Conservation (phyloP, 2,329 filamentous ascomycete species). For the Microsporum audouinii region DNA sequence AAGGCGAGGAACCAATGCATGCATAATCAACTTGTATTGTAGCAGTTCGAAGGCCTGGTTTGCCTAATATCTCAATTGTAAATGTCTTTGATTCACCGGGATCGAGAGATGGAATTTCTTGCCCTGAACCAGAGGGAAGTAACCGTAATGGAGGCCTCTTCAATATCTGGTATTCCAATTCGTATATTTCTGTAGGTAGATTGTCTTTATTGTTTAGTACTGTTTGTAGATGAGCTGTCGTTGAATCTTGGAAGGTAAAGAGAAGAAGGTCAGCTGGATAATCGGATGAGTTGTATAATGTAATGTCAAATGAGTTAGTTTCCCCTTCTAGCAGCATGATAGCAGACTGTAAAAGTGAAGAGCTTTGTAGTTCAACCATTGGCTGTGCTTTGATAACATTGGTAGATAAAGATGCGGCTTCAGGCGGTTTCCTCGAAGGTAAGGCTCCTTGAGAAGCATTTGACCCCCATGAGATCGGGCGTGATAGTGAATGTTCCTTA, state of each 20-base stretch:
- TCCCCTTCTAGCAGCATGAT: conserved; percentile 93
- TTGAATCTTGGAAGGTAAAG: conserved; percentile 83
- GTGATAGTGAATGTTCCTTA: conserved; percentile 41
- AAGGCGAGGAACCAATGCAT: conserved; percentile 58
- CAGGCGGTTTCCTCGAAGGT: conserved; percentile 24
- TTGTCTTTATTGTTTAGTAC: conserved; percentile 67
- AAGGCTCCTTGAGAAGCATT: conserved; percentile 28
- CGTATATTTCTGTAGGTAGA: conserved; percentile 67
- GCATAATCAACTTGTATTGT: conserved; percentile 79
- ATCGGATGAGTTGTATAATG: conserved; percentile 63
- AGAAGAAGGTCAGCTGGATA: conserved; percentile 73
- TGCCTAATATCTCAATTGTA: conserved; percentile 73
- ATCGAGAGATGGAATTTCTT: conserved; percentile 48
- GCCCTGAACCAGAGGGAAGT: conserved; percentile 37
- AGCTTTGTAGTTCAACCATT: conserved; percentile 60
- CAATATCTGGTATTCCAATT: conserved; percentile 69
- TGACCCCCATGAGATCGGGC: conserved; percentile 35
- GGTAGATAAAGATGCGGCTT: conserved; percentile 39
- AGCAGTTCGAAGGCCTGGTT: conserved; percentile 69
- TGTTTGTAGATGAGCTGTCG: conserved; percentile 62
- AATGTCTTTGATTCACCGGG: conserved; percentile 60
- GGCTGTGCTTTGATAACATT: conserved; percentile 74
- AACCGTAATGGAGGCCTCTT: conserved; percentile 55
- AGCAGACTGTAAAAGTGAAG: conserved; percentile 69
- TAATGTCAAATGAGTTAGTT: conserved; percentile 62